These are phyloP conservation scores for Aurifilum marmelostoma DNA, from an alignment of 2,329 filamentous ascomycete genomes.

Conservation along the genomic window DNA sequence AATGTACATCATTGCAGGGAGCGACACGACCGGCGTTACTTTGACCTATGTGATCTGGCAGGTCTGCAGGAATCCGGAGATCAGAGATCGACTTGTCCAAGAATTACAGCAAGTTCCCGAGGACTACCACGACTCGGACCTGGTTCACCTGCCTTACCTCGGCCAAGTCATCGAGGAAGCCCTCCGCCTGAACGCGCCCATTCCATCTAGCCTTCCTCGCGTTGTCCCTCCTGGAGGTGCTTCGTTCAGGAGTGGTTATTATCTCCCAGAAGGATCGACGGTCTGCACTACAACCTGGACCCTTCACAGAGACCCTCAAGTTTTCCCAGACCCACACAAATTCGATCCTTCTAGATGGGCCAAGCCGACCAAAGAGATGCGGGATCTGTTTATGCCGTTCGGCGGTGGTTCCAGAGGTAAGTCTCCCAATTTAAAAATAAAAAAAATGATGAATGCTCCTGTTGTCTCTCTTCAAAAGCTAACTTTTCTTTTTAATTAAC, in stretches of 20 bases:
- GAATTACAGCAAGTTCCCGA: conserved; percentile 42
- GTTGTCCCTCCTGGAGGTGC: conserved; percentile 45
- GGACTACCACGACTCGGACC: conserved; percentile 36
- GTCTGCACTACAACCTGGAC: conserved; percentile 50
- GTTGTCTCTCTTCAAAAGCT: conserved; percentile 43
- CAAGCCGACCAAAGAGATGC: conserved; percentile 36
- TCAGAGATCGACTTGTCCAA: conserved; percentile 39
- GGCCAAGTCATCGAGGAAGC: conserved; percentile 50
- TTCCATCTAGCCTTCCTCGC: conserved; percentile 45
- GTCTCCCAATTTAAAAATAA: conserved; percentile 16
- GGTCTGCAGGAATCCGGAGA: conserved; percentile 37
- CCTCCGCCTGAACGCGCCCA: conserved; percentile 47
- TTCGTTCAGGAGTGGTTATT: conserved; percentile 42
- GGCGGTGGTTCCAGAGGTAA: conserved; percentile 36
- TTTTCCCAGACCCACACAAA: conserved; percentile 45
- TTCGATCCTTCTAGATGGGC: conserved; percentile 44
- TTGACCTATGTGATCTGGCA: conserved; percentile 53
- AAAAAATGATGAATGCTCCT: too few relatives aligned
- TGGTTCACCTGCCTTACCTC: conserved; percentile 45
- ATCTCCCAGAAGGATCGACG: conserved; percentile 43
- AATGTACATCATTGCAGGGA: conserved; percentile 53
- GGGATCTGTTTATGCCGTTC: conserved; percentile 35
- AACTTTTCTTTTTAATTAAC: conserved; percentile 24
- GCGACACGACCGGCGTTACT: conserved; percentile 54
- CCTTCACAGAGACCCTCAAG: conserved; percentile 47